Evolutionary conservation across 148 eudicot species (phyloP).

Genomic region (Amaranthus cruentus): DNA sequence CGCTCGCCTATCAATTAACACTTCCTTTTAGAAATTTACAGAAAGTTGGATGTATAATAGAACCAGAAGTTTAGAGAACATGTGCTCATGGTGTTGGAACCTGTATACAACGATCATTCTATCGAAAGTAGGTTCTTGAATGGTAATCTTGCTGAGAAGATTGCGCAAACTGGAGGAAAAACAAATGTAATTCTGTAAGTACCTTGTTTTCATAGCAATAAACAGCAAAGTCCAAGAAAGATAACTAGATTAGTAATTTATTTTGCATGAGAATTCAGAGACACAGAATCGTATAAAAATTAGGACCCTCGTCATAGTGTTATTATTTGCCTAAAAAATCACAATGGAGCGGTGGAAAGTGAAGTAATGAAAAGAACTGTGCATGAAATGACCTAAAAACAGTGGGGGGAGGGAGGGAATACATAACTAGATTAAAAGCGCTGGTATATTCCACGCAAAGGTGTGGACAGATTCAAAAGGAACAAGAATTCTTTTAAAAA

Average conservation of each 20-base stretch:
- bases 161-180: slow-evolving; percentile 47
- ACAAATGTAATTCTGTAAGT: slow-evolving; percentile 2
- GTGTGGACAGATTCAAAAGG: too few species aligned
- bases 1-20: slow-evolving; percentile 51
- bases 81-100: slow-evolving; percentile 26
- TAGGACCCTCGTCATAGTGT: not conserved
- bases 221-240: not conserved
- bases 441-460: too few species aligned
- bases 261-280: not conserved
- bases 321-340: not conserved
- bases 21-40: not conserved
- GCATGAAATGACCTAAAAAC: too few species aligned
- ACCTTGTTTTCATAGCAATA: slow-evolving; percentile 2
- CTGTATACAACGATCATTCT: slow-evolving; percentile 97
- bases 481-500: too few species aligned
- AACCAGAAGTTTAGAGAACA: not conserved
- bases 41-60: too few species aligned
- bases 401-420: too few species aligned
- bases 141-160: slow-evolving; percentile 66
- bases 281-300: not conserved
- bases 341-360: not conserved
- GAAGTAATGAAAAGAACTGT: not conserved
- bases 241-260: not conserved
- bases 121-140: slow-evolving; percentile 97
- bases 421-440: too few species aligned